Percentiles rank a stretch among this genome's conserved stretches.
Evolutionary conservation across 257 asterid genomes (phyloP).

Genomic region (Oldenlandia corymbosa): DNA sequence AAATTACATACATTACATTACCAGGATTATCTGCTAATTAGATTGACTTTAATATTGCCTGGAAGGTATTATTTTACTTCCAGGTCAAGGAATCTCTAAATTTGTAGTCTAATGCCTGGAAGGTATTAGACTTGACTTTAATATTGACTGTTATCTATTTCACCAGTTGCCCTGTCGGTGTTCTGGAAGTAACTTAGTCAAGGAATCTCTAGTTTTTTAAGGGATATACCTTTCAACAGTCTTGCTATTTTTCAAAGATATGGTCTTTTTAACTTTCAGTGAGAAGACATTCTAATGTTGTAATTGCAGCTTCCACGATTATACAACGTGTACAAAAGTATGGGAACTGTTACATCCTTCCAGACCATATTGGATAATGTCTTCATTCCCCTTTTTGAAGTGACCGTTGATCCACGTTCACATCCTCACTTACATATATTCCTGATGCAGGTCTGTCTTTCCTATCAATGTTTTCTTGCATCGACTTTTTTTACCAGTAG

Average conservation of each 20-base stretch:
- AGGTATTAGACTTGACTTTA: too few species aligned
- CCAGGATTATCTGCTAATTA: neutral
- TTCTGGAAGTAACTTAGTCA: neutral
- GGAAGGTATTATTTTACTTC: neutral
- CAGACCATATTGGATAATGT: slow-evolving; percentile 85
- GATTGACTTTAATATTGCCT: neutral
- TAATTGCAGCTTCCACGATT: slow-evolving; percentile 81
- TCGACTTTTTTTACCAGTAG: neutral
- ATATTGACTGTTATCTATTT: neutral
- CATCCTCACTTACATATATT: slow-evolving; percentile 91
- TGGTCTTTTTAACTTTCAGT: neutral
- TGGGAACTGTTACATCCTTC: slow-evolving; percentile 92
- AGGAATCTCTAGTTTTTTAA: neutral
- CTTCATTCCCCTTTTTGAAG: slow-evolving; percentile 91
- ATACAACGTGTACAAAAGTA: slow-evolving; percentile 79
- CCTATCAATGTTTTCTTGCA: slow-evolving; percentile 1
- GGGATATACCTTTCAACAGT: neutral
- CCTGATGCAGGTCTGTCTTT: slow-evolving; percentile 61
- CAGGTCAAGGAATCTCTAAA: neutral
- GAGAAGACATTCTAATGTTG: neutral
- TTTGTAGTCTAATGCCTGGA: too few species aligned
- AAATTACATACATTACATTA: neutral
- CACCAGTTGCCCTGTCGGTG: neutral
- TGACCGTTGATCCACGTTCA: slow-evolving; percentile 79
- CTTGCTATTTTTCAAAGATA: neutral